Percentiles rank a stretch among this genome's conserved stretches.
These are phyloP conservation scores for Thuja plicata DNA, from an alignment of 83 land plant species.

Conservation along the genomic window DNA sequence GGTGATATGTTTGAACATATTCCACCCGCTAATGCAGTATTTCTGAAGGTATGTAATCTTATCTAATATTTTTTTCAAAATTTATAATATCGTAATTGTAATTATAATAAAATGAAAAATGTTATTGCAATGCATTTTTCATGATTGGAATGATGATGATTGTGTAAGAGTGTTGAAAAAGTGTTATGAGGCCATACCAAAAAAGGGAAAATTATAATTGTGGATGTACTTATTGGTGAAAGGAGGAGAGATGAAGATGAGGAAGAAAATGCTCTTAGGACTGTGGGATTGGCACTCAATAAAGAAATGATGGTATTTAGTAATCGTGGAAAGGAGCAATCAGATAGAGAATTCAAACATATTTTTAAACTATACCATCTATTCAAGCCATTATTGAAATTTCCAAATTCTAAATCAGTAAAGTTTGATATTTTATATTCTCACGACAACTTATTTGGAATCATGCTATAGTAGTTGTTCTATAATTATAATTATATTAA, in stretches of 20 bases:
- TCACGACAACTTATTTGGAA: too few relatives aligned
- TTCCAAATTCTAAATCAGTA: background rate
- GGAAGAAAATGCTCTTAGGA: slow-evolving; percentile 7
- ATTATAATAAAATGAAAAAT: too few relatives aligned
- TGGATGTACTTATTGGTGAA: background rate
- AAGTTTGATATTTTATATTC: background rate
- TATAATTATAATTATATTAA: too few relatives aligned
- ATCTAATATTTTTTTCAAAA: too few relatives aligned
- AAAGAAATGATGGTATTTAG: slow-evolving; percentile 32
- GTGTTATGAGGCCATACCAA: too few relatives aligned
- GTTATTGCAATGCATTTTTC: too few relatives aligned
- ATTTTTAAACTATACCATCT: slow-evolving; percentile 21
- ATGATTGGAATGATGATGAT: too few relatives aligned
- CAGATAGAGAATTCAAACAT: slow-evolving; percentile 24
- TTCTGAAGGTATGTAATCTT: too few relatives aligned
- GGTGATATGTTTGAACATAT: slow-evolving; percentile 76
- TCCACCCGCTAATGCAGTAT: too few relatives aligned
- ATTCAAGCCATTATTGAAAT: background rate
- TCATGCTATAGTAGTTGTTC: too few relatives aligned
- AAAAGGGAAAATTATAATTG: slow-evolving; percentile 35
- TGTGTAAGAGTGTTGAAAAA: too few relatives aligned
- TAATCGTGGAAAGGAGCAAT: slow-evolving; percentile 41
- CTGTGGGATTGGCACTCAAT: slow-evolving; percentile 23
- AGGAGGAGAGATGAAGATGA: slow-evolving; percentile 6
- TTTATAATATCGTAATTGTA: too few relatives aligned